Base-by-base conservation (phyloP, 2,329 filamentous ascomycete genomes). In the Colletotrichum sp. region DNA sequence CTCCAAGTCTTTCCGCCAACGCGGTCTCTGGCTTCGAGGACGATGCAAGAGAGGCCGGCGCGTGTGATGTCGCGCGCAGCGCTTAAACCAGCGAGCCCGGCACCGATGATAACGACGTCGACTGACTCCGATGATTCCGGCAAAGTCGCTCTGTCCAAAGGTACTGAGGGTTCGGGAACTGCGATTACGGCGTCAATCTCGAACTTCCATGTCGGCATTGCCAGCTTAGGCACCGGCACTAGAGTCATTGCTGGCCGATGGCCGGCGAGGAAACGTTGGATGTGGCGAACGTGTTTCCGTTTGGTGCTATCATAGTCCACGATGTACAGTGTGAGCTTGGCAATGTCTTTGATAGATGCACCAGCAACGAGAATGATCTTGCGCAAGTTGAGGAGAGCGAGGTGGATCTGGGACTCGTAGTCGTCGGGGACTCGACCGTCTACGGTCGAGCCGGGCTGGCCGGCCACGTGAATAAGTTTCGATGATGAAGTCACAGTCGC, bases 1-100 rank as follows among this genome's bases (percentile, higher is more conserved):
- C 84, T 88, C 81, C 84, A 88, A 0, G 87, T 89, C 80, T 91
- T 91, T 8, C 90, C 89, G 0, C 89, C 89, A 1, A 90, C 87
- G 0, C 88, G 85, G 55, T 89, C 84, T 6, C 86, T 83, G 2
- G 89, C 89, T 77, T 91, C 90, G 2, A 91, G 81, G 0, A 91
- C 83, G 0, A 87, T 72, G n/a, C 83, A 82, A 0, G 84, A 84
- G 7, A 88, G 79, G 2, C 86, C 86, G 0, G 83, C 83, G 2
- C 79, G 67, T 6, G 84, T 79, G 4, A 88, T 76, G 2, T 81
- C 78, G 9, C 80, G 65, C 1, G 86, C 86, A 0, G 87, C 85
- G 26, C 82, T 77, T 12, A 86, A 82, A 21, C 83, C 85, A 21
- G 81, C 82, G 15, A 87, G 80, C 6, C 88, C 88, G 0, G 86